Base-by-base conservation (phyloP, 1,284 basidiomycete genomes). In the Agroathelia rolfsii region DNA sequence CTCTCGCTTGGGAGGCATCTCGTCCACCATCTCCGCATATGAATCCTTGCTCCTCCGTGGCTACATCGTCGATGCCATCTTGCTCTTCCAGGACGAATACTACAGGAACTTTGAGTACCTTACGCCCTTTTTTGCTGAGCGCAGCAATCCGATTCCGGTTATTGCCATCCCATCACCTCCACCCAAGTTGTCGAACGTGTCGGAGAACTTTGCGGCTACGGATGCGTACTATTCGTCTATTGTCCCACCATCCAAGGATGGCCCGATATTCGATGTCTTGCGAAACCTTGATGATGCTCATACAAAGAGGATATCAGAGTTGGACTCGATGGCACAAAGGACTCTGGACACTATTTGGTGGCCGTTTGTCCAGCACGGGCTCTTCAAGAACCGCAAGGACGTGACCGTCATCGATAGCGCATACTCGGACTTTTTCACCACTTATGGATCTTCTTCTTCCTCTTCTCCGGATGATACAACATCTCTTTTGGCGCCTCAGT, bases 351-450 rank as follows among this genome's bases (percentile, higher is more conserved):
- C 68, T 1, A 68, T 95, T 35, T 97, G 94, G 94, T 98, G 92
- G 90, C 94, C 94, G 0, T 97, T 97, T 52, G 89, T 93, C 1
- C 94, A 98, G 51, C 94, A 98, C 47, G 76, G 76, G 0, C 62
- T 78, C 23, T 63, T 88, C 24, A 69, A 74, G 39, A 62, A 63
- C 28, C 71, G 77, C 37, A 56, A 72, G 31, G 80, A 92, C 46
- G 79, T 95, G 15, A 87, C 78, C 35, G 80, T 93, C 37, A 88
- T 97, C 45, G 93, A 97, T 55, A 93, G 87, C 46, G 93, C 94
- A 0, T 68, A 76, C 43, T 76, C 73, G 1, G 93, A 97, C 59
- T 83, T 82, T 51, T 92, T 94, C 59, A 81, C 74, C 40, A 66
- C 82, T 22, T 78, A 76, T 40, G 61, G 68, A 45, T 14, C 34